A percentile compares a stretch with the other conserved stretches of the same genome.
Evolutionary conservation across 2,329 filamentous ascomycete species (phyloP).

Genomic region (Ampelomyces quisqualis): DNA sequence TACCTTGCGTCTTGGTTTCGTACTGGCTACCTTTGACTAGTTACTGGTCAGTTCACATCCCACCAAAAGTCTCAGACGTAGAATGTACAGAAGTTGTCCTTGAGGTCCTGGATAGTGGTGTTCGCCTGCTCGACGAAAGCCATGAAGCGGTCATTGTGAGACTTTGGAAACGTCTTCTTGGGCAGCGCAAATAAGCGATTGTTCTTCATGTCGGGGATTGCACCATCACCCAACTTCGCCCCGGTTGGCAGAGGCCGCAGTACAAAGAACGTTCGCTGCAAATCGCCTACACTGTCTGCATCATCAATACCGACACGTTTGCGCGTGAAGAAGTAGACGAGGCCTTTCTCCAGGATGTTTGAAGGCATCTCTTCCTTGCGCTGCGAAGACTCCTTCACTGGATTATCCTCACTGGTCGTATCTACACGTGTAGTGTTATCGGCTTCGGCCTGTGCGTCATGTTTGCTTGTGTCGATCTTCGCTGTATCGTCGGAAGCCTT

Average conservation of each 20-base stretch:
- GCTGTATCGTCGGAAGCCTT: too few species aligned
- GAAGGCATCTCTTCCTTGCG: slow-evolving; percentile 56
- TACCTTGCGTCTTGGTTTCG: slow-evolving; percentile 72
- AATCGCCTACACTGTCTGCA: slow-evolving; percentile 67
- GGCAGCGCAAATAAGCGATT: slow-evolving; percentile 75
- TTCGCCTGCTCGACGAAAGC: slow-evolving; percentile 78
- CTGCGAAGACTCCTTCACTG: slow-evolving; percentile 53
- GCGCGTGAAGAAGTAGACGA: slow-evolving; percentile 89
- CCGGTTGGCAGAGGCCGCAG: slow-evolving; percentile 70
- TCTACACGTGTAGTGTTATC: too few species aligned
- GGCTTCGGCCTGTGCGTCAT: too few species aligned
- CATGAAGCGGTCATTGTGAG: slow-evolving; percentile 70
- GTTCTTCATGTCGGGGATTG: slow-evolving; percentile 59
- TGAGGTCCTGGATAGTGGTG: slow-evolving; percentile 66
- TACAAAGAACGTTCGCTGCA: slow-evolving; percentile 77
- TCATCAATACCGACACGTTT: slow-evolving; percentile 72
- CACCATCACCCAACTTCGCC: slow-evolving; percentile 65
- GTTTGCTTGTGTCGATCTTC: too few species aligned
- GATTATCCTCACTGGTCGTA: slow-evolving; percentile 13
- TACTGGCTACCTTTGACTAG: slow-evolving; percentile 64
- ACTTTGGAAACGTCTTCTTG: slow-evolving; percentile 78
- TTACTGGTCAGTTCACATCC: background rate
- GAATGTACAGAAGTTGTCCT: slow-evolving; percentile 62
- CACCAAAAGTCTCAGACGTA: too few species aligned
- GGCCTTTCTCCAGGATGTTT: slow-evolving; percentile 78